These are phyloP conservation scores for Cladosporium colombiae DNA, from an alignment of 2,329 filamentous ascomycete species.

Conservation along the genomic window DNA sequence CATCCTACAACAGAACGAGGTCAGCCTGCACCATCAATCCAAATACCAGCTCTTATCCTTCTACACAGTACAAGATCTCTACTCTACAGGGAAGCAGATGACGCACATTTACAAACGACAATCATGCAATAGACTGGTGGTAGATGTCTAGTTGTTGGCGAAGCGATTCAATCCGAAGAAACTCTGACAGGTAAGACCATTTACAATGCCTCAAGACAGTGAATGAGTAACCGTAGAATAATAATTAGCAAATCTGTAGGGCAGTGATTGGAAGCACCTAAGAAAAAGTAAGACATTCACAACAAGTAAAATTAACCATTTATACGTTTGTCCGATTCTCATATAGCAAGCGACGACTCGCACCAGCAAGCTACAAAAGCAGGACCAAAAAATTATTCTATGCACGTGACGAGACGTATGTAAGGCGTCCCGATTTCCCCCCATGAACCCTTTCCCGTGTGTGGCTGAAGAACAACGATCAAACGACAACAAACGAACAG, in stretches of 20 bases:
- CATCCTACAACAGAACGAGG: too few species aligned
- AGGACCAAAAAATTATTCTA: constrained; percentile 9
- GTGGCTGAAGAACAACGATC: not conserved
- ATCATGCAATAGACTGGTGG: not conserved
- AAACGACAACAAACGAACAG: not conserved
- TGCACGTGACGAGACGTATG: not conserved
- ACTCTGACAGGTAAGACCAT: too few species aligned
- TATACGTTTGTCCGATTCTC: constrained; percentile 1
- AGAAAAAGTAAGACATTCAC: not conserved
- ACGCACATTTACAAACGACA: not conserved
- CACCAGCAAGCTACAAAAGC: not conserved
- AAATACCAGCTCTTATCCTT: not conserved
- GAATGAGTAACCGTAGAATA: too few species aligned
- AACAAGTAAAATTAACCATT: not conserved
- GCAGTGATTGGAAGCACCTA: too few species aligned
- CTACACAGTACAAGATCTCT: not conserved
- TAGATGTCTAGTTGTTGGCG: too few species aligned
- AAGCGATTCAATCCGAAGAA: too few species aligned
- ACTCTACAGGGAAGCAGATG: not conserved
- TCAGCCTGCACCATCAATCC: not conserved
- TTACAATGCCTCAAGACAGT: too few species aligned
- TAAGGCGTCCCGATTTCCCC: not conserved
- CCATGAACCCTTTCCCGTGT: not conserved
- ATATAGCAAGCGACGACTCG: not conserved
- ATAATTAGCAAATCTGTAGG: too few species aligned